Evolutionary conservation across 1,284 basidiomycete genomes (phyloP), one percentile per base, ranked within the genome.

Genomic region (Rhodotorula sp.): DNA sequence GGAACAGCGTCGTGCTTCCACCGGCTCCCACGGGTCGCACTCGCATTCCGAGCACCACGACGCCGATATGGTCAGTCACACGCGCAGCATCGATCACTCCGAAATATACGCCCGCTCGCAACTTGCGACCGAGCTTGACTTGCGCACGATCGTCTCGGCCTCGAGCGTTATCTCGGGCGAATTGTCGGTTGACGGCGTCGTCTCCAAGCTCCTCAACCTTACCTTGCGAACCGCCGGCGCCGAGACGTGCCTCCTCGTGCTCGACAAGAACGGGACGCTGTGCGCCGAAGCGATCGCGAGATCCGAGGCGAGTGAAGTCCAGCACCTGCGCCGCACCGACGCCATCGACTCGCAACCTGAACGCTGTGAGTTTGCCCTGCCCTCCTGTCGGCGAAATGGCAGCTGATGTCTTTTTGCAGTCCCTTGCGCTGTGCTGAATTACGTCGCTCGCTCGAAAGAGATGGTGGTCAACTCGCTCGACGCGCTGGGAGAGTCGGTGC

Each of bases 201-300:
- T 74, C 4, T 67, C 70, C 22, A 74, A 74, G 58, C 71, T 74
- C 0, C 66, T 74, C n/a, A 66, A 59, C 4, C 71, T 74, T 19
- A 63, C 70, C 0, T 52, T 74, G 1, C 62, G 71, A 9, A 72
- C 71, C 4, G 73, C 71, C 20, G 73, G 73, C 24, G 73, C 73
- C 24, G 73, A 74, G 36, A 19, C 62, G 34, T 70, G 70, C 56
- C 52, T 74, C 2, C 71, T 74, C 53, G 73, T 74, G 8, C 68
- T 72, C 46, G 63, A 74, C 66, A 74, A 74, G 53, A 30, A n/a
- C 8, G 70, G 71, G 0, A 62, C 55, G 27, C 60, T 72, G 1
- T 72, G 71, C 30, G 70, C 70, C 13, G 73, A 74, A 32, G 73
- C 73, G 1, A 59, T 74, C 39, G 71, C 68, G 2, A n/a, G 58